Conservation (phyloP, 371 early-diverging fungal genomes). For the Syncephalastrum monosporum region DNA sequence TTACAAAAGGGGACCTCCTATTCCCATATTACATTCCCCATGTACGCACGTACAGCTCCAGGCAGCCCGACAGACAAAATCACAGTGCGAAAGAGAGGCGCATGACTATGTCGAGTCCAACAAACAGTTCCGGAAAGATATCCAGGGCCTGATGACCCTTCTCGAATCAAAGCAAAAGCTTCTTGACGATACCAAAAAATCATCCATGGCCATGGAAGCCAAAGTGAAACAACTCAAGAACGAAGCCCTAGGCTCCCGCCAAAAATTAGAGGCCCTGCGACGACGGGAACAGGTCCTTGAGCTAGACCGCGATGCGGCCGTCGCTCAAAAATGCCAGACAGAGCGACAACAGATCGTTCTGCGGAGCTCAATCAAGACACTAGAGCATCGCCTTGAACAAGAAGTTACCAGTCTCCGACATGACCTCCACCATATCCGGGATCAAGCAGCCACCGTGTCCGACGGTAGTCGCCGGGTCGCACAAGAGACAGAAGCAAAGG, state of each 20-base stretch:
- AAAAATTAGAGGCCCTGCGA: slow-evolving; percentile 39
- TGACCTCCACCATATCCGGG: slow-evolving; percentile 19
- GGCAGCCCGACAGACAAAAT: slow-evolving; percentile 24
- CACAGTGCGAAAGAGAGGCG: slow-evolving; percentile 28
- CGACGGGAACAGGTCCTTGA: slow-evolving; percentile 38
- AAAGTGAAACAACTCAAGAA: slow-evolving; percentile 45
- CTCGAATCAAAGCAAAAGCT: slow-evolving; percentile 42
- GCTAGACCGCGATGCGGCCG: slow-evolving; percentile 35
- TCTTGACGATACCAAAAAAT: slow-evolving; percentile 38
- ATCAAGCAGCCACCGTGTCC: slow-evolving; percentile 21
- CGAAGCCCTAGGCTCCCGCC: slow-evolving; percentile 43
- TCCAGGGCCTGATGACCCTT: slow-evolving; percentile 37
- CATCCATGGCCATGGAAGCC: slow-evolving; percentile 33
- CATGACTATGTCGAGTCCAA: slow-evolving; percentile 33
- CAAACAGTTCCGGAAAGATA: slow-evolving; percentile 25
- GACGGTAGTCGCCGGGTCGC: slow-evolving; percentile 16
- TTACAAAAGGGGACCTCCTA: slow-evolving; percentile 1
- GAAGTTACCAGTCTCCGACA: slow-evolving; percentile 28
- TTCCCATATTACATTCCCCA: not conserved
- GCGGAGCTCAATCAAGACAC: slow-evolving; percentile 21
- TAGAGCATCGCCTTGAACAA: slow-evolving; percentile 28
- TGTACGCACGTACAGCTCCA: slow-evolving; percentile 25
- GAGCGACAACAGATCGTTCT: slow-evolving; percentile 30
- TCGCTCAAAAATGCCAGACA: slow-evolving; percentile 34
- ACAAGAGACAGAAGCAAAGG: slow-evolving; percentile 7